Percentiles rank a stretch among this genome's conserved stretches.
These are phyloP conservation scores for Phytophthora macrochlamydospora DNA, from an alignment of 352 stramenopile genomes.

Conservation along the genomic window DNA sequence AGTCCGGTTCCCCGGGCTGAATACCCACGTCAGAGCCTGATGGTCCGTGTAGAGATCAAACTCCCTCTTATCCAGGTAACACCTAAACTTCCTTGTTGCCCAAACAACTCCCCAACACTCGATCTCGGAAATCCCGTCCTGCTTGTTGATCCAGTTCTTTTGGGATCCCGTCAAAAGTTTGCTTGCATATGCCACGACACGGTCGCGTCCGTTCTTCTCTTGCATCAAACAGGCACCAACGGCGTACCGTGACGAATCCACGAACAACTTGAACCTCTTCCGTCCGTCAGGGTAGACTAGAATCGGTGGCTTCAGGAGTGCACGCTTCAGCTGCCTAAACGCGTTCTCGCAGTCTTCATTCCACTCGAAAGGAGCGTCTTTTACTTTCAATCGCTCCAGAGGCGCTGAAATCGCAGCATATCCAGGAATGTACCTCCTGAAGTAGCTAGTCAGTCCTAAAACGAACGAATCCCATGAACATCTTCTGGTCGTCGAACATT, in stretches of 20 bases:
- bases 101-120: neutral
- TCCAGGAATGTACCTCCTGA: constrained; percentile 2
- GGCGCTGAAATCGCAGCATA: neutral
- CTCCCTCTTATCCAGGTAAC: neutral
- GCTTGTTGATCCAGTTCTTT: neutral
- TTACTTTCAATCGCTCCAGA: neutral
- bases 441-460: neutral
- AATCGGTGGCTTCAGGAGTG: neutral
- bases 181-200: neutral
- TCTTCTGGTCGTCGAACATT: constrained; percentile 1
- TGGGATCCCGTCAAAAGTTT: neutral
- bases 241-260: neutral
- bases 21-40: neutral
- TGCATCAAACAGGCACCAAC: neutral
- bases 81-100: neutral
- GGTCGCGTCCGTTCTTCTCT: neutral
- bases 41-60: neutral
- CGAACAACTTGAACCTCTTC: neutral
- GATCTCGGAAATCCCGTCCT: neutral
- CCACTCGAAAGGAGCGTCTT: neutral
- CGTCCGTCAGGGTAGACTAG: neutral
- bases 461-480: constrained; percentile 4
- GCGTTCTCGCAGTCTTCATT: neutral
- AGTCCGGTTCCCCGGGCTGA: neutral
- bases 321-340: neutral